Evolutionary conservation across 192 early-diverging fungal genomes (phyloP), one percentile per base, ranked within the genome.

Genomic region (Backusella morwellensis): DNA sequence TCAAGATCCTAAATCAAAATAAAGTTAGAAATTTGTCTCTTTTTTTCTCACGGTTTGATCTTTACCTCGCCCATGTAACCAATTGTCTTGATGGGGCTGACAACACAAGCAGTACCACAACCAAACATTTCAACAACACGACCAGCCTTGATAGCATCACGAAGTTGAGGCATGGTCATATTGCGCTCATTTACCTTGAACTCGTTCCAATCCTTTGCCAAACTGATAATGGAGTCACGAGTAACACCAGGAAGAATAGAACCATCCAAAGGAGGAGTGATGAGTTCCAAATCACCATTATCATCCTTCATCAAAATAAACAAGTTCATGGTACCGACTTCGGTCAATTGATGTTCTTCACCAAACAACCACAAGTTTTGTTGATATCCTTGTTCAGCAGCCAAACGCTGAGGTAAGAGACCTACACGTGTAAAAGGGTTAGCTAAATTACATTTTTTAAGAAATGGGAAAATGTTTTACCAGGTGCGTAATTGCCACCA

Each of bases 251-350:
- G 95, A 72, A 98, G 90, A 77, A 98, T 97, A 59, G 95, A 93
- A 21, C 97, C 97, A 82, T 98, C 95, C 66, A 98, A 88, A 26
- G 92, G 91, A 32, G 97, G 97, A 12, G 97, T 98, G 9, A 95
- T 83, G 54, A 98, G 88, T 87, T 98, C 96, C 14, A 44, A 84
- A 79, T 96, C 90, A 67, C 94, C 95, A 44, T 90, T 56, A 67
- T 93, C 91, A 85, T 95, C 96, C 78, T 88, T 93, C 93, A 93
- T 95, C 85, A 86, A 88, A 38, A 94, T 88, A 87, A 98, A 98
- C 81, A 94, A 91, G 89, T 98, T 98, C 95, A 97, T 97, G 35
- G 97, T 96, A 38, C 97, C 97, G 42, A 98, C 97, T 85, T 98
- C 97, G 67, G 96, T 98, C 68, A 98, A 84, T 78, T 92, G 85